Percentiles rank a stretch among this genome's conserved stretches.
Evolutionary conservation across 495 filamentous ascomycete genomes (phyloP).

Genomic region (Glonium stellatum): DNA sequence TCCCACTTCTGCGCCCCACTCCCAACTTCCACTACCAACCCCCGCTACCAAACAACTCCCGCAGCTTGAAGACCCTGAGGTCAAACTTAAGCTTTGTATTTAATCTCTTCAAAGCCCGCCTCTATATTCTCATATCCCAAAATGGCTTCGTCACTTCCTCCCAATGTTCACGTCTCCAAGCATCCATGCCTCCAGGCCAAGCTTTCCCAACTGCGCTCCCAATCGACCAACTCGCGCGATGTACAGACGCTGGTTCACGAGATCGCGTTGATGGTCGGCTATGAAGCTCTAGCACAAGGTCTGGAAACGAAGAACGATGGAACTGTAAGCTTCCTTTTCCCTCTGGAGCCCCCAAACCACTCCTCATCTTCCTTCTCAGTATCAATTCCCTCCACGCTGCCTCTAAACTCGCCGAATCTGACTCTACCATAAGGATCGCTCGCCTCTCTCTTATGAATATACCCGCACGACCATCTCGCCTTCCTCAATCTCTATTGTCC

Average conservation of each 20-base stretch:
- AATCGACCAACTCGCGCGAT: slow-evolving; percentile 59
- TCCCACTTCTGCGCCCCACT: too few species aligned
- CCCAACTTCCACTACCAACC: too few species aligned
- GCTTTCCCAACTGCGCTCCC: slow-evolving; percentile 78
- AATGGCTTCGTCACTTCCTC: slow-evolving; percentile 40
- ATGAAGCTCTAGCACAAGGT: slow-evolving; percentile 67
- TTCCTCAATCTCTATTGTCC: slow-evolving; percentile 68
- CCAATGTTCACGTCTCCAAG: slow-evolving; percentile 72
- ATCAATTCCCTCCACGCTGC: neutral
- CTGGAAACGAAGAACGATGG: slow-evolving; percentile 38
- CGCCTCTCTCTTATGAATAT: slow-evolving; percentile 68
- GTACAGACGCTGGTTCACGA: slow-evolving; percentile 79
- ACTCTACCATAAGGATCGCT: slow-evolving; percentile 49
- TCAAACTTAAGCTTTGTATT: too few species aligned
- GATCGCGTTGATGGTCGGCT: slow-evolving; percentile 72
- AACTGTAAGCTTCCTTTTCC: slow-evolving; percentile 29
- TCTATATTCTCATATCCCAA: neutral
- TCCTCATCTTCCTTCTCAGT: neutral
- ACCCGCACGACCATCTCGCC: slow-evolving; percentile 54
- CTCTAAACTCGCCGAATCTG: slow-evolving; percentile 13
- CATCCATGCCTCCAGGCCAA: slow-evolving; percentile 86
- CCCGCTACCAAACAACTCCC: too few species aligned
- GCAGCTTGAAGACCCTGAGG: too few species aligned
- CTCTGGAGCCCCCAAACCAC: neutral
- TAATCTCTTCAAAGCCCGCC: too few species aligned